Percentiles rank a stretch among this genome's conserved stretches.
phyloP scores from a whole-genome alignment of 2,329 filamentous ascomycete genomes.

The Talaromyces sp. region DNA sequence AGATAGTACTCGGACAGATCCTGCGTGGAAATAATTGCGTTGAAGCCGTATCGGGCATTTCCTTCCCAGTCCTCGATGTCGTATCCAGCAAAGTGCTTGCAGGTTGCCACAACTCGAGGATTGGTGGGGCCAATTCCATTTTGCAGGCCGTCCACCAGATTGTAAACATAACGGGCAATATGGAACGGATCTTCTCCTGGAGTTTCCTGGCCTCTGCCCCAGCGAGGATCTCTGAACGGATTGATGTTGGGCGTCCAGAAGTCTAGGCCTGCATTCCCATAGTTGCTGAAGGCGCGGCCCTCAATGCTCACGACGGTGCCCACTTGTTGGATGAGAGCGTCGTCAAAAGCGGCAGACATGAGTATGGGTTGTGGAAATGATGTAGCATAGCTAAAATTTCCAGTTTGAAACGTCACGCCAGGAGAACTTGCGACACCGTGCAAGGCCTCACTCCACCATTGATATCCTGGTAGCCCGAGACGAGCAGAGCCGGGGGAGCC shows the following conservation, averaged over 20 bases:
- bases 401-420: conserved; percentile 53
- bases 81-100: conserved; percentile 58
- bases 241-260: conserved; percentile 65
- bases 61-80: conserved; percentile 49
- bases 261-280: conserved; percentile 43
- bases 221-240: conserved; percentile 59
- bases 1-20: conserved; percentile 66
- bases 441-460: conserved; percentile 47
- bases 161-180: conserved; percentile 48
- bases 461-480: conserved; percentile 9
- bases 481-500: neutral
- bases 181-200: conserved; percentile 55
- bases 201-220: conserved; percentile 58
- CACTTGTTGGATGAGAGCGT: conserved; percentile 54
- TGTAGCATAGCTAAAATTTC: conserved; percentile 58
- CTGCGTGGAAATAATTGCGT: conserved; percentile 54
- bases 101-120: conserved; percentile 51
- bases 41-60: conserved; percentile 46
- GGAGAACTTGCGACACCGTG: conserved; percentile 54
- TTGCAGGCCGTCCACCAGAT: conserved; percentile 51
- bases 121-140: conserved; percentile 31
- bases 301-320: conserved; percentile 54
- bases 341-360: conserved; percentile 61
- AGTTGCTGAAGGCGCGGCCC: conserved; percentile 61
- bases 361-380: conserved; percentile 62